These are phyloP conservation scores for Dryadomyces quercivorus DNA, from an alignment of 2,329 filamentous ascomycete species.

Conservation along the genomic window DNA sequence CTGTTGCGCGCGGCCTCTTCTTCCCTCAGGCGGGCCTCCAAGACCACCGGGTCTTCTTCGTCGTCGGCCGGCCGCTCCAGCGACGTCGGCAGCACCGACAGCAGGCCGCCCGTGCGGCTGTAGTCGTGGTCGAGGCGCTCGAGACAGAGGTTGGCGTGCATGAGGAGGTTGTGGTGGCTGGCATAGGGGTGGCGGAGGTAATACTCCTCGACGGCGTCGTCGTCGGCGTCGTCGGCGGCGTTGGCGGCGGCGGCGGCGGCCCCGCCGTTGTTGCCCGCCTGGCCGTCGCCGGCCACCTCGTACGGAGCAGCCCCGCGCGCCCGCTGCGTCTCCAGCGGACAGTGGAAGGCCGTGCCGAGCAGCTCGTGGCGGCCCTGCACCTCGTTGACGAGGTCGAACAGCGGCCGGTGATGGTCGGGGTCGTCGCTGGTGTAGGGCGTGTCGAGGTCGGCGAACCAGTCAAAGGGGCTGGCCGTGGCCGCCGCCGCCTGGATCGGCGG, in stretches of 20 bases:
- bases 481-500: not conserved
- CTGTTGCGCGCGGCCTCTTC: slow-evolving; percentile 30
- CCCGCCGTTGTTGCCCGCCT: not conserved
- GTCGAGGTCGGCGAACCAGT: slow-evolving; percentile 42
- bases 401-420: slow-evolving; percentile 31
- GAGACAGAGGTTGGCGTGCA: slow-evolving; percentile 47
- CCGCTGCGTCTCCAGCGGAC: slow-evolving; percentile 25
- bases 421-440: slow-evolving; percentile 36
- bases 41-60: not conserved
- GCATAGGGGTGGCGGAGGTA: slow-evolving; percentile 23
- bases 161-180: slow-evolving; percentile 35
- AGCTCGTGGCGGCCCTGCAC: slow-evolving; percentile 29
- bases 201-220: slow-evolving; percentile 5
- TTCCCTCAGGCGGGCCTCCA: not conserved
- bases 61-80: not conserved
- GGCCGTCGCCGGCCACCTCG: not conserved
- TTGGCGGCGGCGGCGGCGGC: not conserved
- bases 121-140: slow-evolving; percentile 49
- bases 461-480: slow-evolving; percentile 33
- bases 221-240: not conserved
- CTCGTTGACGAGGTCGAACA: slow-evolving; percentile 33
- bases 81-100: slow-evolving; percentile 36
- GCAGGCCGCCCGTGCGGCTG: slow-evolving; percentile 39
- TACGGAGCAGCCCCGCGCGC: slow-evolving; percentile 15
- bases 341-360: slow-evolving; percentile 29